Percentiles rank a stretch among this genome's conserved stretches.
Evolutionary conservation across 768 basidiomycete genomes (phyloP).

Genomic region (Naganishia vishniacii): DNA sequence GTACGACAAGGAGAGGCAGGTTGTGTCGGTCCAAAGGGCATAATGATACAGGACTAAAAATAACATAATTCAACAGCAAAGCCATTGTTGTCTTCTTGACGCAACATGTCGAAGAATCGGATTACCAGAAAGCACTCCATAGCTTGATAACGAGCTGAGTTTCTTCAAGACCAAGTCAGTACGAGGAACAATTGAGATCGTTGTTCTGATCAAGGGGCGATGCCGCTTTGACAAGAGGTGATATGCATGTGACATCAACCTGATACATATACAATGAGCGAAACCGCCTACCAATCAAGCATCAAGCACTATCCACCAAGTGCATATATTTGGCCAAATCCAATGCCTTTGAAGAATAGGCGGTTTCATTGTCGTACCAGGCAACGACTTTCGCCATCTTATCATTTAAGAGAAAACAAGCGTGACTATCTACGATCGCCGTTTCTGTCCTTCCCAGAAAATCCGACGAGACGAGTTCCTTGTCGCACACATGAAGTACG

Average conservation of each 20-base stretch:
- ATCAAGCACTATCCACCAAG: neutral
- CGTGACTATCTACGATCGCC: slow-evolving; percentile 44
- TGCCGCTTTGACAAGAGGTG: no score
- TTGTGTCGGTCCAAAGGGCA: neutral
- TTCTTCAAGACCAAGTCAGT: no score
- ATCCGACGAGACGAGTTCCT: slow-evolving; percentile 48
- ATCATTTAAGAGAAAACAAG: slow-evolving; percentile 42
- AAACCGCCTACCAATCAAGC: no score
- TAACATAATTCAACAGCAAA: neutral
- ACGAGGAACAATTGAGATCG: no score
- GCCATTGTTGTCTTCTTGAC: no score
- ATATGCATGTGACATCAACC: no score
- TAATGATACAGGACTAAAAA: neutral
- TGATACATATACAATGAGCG: no score
- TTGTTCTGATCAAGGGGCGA: no score
- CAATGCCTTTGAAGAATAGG: slow-evolving; percentile 33
- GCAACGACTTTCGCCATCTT: slow-evolving; percentile 45
- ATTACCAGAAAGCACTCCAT: no score
- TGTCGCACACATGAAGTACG: slow-evolving; percentile 45
- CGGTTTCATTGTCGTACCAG: slow-evolving; percentile 49
- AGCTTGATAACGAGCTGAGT: no score
- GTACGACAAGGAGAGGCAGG: slow-evolving; percentile 11
- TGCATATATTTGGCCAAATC: slow-evolving; percentile 7
- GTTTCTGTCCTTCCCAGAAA: slow-evolving; percentile 40
- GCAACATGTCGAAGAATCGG: no score